phyloP scores from a whole-genome alignment of 805 yeast genomes.

The Barnettozyma botsteinii region DNA sequence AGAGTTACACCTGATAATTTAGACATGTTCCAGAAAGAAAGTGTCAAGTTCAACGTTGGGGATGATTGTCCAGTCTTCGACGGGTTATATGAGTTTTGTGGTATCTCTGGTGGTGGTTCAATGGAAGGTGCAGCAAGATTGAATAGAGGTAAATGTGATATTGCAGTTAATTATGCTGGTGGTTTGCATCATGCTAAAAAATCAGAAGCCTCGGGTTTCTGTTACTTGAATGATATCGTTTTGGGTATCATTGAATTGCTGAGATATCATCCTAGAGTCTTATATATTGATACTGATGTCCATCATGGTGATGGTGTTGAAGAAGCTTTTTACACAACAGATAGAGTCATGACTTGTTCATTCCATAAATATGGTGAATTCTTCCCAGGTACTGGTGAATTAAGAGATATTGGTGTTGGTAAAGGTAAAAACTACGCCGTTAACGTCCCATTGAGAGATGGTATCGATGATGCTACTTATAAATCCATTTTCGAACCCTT shows the following conservation, averaged over 20 bases:
- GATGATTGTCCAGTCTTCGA: conserved; percentile 91
- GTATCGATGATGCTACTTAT: conserved; percentile 90
- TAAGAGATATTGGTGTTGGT: conserved; percentile 85
- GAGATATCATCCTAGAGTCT: conserved; percentile 85
- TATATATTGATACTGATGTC: conserved; percentile 89
- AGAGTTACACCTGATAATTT: conserved; percentile 89
- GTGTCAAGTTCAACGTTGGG: conserved; percentile 85
- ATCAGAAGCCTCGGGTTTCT: conserved; percentile 90
- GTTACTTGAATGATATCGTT: conserved; percentile 93
- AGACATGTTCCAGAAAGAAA: conserved; percentile 51
- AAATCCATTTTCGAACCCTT: conserved; percentile 88
- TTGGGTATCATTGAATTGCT: conserved; percentile 78
- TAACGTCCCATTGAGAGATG: conserved; percentile 91
- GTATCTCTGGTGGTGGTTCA: conserved; percentile 89
- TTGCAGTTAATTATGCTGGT: conserved; percentile 95
- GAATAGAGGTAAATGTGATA: conserved; percentile 81
- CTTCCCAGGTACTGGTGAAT: conserved; percentile 95
- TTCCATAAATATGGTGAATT: conserved; percentile 95
- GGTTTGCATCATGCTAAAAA: conserved; percentile 97
- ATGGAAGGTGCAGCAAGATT: conserved; percentile 87
- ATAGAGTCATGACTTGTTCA: conserved; percentile 92
- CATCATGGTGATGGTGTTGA: conserved; percentile 99
- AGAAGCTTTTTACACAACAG: conserved; percentile 93
- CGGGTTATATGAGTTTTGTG: conserved; percentile 87
- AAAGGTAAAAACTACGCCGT: conserved; percentile 83